Evolutionary conservation across 2,329 filamentous ascomycete species (phyloP).

Genomic region (Trichoderma sp.): DNA sequence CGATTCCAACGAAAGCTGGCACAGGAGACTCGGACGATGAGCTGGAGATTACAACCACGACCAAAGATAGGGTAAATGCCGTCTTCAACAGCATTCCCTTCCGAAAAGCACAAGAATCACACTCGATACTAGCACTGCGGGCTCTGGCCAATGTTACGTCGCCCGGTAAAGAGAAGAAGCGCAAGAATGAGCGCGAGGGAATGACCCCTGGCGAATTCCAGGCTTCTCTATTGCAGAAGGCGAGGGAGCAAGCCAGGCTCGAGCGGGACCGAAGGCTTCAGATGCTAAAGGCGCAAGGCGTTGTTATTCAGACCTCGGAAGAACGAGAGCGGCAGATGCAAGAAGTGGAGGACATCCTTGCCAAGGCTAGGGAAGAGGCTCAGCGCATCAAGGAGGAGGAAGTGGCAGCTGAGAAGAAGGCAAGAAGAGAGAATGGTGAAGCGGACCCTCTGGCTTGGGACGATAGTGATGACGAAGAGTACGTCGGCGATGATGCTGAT

Average conservation of each 20-base stretch:
- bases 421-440: conserved; percentile 52
- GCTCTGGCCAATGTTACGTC: conserved; percentile 73
- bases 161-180: conserved; percentile 55
- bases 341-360: conserved; percentile 84
- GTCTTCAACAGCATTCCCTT: conserved; percentile 71
- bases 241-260: conserved; percentile 75
- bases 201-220: conserved; percentile 75
- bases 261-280: conserved; percentile 79
- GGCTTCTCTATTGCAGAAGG: conserved; percentile 66
- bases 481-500: conserved; percentile 45
- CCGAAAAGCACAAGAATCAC: conserved; percentile 63
- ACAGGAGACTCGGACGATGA: conserved; percentile 58
- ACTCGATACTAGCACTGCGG: conserved; percentile 68
- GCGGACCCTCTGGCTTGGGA: conserved; percentile 58
- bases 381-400: conserved; percentile 74
- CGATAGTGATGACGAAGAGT: conserved; percentile 59
- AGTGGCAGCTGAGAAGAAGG: conserved; percentile 70
- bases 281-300: conserved; percentile 74
- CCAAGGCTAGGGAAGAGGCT: conserved; percentile 79
- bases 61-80: conserved; percentile 57
- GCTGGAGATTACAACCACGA: conserved; percentile 61
- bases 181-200: conserved; percentile 50
- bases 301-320: conserved; percentile 80
- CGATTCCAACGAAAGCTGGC: conserved; percentile 44
- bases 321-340: conserved; percentile 81